Evolutionary conservation across 331 rosid genomes (phyloP), one percentile per base, ranked within the genome.

Genomic region (Quercus tomentella): DNA sequence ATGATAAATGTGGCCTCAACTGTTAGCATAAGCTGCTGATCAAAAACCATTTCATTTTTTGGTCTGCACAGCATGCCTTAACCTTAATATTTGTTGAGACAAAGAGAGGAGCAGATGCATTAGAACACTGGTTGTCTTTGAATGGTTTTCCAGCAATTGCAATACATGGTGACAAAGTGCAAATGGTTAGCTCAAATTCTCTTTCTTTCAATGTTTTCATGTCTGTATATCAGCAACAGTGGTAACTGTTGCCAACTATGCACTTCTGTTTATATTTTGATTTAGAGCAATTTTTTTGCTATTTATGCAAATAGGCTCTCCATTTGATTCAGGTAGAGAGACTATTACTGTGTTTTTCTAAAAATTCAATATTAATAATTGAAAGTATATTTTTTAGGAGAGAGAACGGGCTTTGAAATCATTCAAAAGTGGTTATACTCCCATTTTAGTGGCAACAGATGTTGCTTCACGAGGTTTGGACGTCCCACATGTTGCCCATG

Each of bases 81-180:
- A 94, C 97, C 26, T 89, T 94, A 83, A 93, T 94, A 52, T 92
- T 94, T 86, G 98, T 94, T 84, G 98, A 94, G 94, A 94, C 98
- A 79, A 94, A 94, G 88, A 94, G 87, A 83, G 97, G 98, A 84
- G 98, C 97, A 60, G 98, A 94, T 83, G 87, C 97, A 18, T 91
- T 94, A 76, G 97, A 94, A 81, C 85, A 91, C 63, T 94, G 97
- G 97, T 75, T 94, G 76, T 87, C 93, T 41, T 62, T 81, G 31
- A 89, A 92, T 78, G 89, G 88, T 74, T 94, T 94, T 84, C 97
- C 97, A 17, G 98, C 98, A 77, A 94, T 96, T 58, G 89, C 97
- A 69, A 94, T 94, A 74, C 98, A 94, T 28, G 97, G 98, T 69
- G 98, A 94, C 79, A 89, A 97, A 83, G 77, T 94, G 52, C 97